Evolutionary conservation across 106 monocot species (phyloP).

Genomic region (Apostasia ramifera): DNA sequence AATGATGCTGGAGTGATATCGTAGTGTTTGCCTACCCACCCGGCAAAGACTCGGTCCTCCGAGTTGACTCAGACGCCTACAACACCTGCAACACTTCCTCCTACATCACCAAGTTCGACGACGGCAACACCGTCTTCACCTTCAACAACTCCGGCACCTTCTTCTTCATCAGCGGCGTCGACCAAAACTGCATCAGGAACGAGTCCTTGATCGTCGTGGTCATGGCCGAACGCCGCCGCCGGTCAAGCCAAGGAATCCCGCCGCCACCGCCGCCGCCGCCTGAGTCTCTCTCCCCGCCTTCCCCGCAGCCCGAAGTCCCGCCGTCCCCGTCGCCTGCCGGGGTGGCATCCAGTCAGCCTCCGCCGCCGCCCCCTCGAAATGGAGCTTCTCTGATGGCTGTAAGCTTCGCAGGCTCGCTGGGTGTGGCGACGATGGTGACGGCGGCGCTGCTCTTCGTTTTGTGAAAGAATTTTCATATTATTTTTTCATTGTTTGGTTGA

Average conservation of each 20-base stretch:
- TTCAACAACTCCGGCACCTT: constrained; percentile 33
- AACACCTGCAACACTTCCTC: constrained; percentile 52
- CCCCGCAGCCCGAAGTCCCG: neutral
- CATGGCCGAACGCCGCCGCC: constrained; percentile 4
- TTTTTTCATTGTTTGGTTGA: constrained; percentile 1
- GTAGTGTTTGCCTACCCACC: constrained; percentile 51
- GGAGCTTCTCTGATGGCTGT: constrained; percentile 18
- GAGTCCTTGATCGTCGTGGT: constrained; percentile 17
- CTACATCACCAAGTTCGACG: constrained; percentile 25
- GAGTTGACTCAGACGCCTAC: constrained; percentile 35
- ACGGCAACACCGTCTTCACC: constrained; percentile 53
- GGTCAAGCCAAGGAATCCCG: neutral
- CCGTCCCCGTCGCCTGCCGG: constrained; percentile 4
- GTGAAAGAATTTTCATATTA: neutral
- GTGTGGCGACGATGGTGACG: constrained; percentile 7
- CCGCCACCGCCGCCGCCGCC: neutral
- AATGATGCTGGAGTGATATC: neutral
- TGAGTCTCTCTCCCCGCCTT: constrained; percentile 1
- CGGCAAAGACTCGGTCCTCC: constrained; percentile 46
- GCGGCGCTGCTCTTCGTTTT: constrained; percentile 7
- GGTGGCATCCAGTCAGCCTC: neutral
- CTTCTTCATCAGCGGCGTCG: constrained; percentile 60
- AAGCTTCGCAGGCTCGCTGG: constrained; percentile 16
- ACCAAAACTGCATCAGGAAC: constrained; percentile 36
- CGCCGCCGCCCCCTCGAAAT: constrained; percentile 7